Percentiles rank a stretch among this genome's conserved stretches.
Evolutionary conservation across 371 early-diverging fungal species (phyloP).

Genomic region (Lichtheimia ramosa): DNA sequence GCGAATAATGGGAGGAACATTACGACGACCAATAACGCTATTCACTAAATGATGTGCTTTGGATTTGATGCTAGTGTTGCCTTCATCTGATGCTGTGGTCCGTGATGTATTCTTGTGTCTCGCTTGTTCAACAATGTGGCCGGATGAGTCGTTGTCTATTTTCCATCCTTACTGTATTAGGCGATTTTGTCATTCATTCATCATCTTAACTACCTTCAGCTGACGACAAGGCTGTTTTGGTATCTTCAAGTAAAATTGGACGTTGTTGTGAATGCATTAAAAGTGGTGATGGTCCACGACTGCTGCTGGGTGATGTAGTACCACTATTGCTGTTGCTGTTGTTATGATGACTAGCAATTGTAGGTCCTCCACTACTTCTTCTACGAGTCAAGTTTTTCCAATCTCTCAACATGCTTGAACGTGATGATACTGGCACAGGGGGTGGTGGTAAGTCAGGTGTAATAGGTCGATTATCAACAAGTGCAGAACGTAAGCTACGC

Average conservation of each 20-base stretch:
- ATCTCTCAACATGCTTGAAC: constrained; percentile 37
- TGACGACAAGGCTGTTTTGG: not conserved
- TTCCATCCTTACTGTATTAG: not conserved
- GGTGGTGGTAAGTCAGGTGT: constrained; percentile 11
- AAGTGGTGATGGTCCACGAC: constrained; percentile 8
- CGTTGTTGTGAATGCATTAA: constrained; percentile 1
- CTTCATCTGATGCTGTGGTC: not conserved
- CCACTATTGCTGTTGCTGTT: constrained; percentile 3
- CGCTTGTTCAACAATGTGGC: constrained; percentile 1
- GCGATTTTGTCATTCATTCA: not conserved
- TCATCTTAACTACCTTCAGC: constrained; percentile 1
- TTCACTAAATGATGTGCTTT: constrained; percentile 25
- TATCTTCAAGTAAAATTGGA: constrained; percentile 5
- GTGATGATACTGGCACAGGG: constrained; percentile 31
- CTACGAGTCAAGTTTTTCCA: constrained; percentile 34
- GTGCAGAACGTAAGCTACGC: constrained; percentile 16
- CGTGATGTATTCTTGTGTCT: not conserved
- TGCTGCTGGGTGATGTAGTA: not conserved
- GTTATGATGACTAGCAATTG: not conserved
- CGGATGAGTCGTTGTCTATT: not conserved
- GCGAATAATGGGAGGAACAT: constrained; percentile 12
- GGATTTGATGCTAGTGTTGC: constrained; percentile 16
- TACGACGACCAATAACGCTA: constrained; percentile 25
- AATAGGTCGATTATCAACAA: constrained; percentile 2
- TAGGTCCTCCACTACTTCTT: constrained; percentile 20